These are phyloP conservation scores for Scutellaria baicalensis DNA, from an alignment of 257 asterid genomes.

Conservation along the genomic window DNA sequence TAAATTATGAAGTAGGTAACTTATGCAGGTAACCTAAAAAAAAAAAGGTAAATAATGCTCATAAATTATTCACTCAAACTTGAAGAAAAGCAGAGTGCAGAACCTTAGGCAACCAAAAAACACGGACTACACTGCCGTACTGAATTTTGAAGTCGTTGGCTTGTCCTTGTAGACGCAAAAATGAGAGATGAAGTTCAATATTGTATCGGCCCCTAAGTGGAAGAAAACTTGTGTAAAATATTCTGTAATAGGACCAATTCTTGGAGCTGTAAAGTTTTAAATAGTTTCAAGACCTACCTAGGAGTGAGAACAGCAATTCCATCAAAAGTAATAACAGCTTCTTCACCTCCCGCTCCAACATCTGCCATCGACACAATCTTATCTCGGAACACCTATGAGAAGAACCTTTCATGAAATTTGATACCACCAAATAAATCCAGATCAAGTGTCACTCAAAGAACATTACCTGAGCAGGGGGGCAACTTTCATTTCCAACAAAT, in stretches of 20 bases:
- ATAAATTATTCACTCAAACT: not conserved
- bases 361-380: conserved; percentile 80
- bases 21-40: not conserved
- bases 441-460: not conserved
- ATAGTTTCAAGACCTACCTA: conserved; percentile 35
- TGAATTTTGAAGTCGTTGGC: conserved; percentile 90
- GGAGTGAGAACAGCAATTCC: conserved; percentile 86
- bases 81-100: not conserved
- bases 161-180: conserved; percentile 88
- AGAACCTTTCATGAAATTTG: not conserved
- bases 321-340: conserved; percentile 75
- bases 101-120: conserved; percentile 39
- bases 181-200: conserved; percentile 29
- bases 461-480: conserved; percentile 75
- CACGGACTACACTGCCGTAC: conserved; percentile 82
- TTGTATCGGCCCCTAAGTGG: conserved; percentile 22
- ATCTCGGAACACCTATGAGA: conserved; percentile 64
- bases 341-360: conserved; percentile 86
- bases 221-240: not conserved
- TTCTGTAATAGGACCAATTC: not conserved
- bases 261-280: not conserved
- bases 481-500: conserved; percentile 77
- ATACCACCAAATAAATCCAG: not conserved
- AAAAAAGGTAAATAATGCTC: not conserved
- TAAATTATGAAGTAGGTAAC: not conserved